phyloP scores from a whole-genome alignment of 106 monocot species.

The Narthecium ossifragum region DNA sequence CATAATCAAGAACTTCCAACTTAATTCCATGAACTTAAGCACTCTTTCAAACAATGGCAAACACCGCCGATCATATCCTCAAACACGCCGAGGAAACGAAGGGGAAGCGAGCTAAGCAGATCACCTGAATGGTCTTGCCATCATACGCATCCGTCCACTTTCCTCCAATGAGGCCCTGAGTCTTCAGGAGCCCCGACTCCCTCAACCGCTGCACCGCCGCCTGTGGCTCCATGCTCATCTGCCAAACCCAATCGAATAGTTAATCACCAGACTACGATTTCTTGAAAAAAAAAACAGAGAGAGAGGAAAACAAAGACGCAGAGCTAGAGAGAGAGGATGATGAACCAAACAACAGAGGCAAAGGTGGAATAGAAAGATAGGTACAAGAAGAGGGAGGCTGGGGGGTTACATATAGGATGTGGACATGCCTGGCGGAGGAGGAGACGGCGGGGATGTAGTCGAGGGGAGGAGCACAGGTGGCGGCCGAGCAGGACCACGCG shows the following conservation, averaged over 20 bases:
- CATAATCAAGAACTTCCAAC: no score
- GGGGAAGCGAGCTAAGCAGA: background rate
- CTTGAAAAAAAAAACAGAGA: background rate
- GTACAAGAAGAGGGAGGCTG: background rate
- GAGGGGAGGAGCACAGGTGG: no score
- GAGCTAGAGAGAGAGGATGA: background rate
- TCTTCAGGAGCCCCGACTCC: constrained; percentile 51
- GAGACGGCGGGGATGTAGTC: no score
- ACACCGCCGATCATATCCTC: no score
- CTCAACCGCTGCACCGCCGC: constrained; percentile 41
- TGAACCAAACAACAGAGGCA: background rate
- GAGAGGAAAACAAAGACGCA: background rate
- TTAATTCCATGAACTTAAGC: no score
- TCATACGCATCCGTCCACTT: constrained; percentile 89
- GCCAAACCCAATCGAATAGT: constrained; percentile 16
- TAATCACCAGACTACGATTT: background rate
- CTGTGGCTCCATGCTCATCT: constrained; percentile 52
- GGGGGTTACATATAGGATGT: no score
- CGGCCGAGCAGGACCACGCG: no score
- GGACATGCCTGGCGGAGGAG: no score
- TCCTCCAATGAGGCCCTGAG: constrained; percentile 69
- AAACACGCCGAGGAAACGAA: background rate
- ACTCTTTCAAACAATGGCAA: background rate
- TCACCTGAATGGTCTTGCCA: constrained; percentile 89
- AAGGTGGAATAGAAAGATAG: background rate